Evolutionary conservation across 805 yeast species (phyloP), one percentile per base, ranked within the genome.

Genomic region (Metschnikowia bowlesiae): DNA sequence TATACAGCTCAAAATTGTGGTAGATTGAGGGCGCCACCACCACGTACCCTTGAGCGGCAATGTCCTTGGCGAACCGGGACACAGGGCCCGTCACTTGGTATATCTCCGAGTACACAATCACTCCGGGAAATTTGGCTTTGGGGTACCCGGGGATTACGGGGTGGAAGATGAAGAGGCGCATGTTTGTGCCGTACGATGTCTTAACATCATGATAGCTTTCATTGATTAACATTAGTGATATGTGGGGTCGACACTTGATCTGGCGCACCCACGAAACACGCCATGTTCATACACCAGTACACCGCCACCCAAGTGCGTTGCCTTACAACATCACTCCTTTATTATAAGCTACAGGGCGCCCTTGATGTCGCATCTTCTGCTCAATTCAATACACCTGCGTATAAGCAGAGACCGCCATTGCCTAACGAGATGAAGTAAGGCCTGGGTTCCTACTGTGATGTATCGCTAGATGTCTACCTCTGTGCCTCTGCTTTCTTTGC

Each of bases 61-160:
- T 87, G 56, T 79, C 83, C 58, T 84, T 84, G 31, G 89, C 92
- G 62, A 87, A 83, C 53, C 94, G 71, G 6, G 86, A 70, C 30
- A 87, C 95, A 3, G 95, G 94, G 0, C 95, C 95, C 7, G 89
- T 83, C 41, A 73, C 92, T 66, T 87, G 95, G 66, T 87, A 87
- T 57, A 87, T 87, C 65, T 87, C 95, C 49, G 88, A 81, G 68
- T 82, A 87, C 13, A 86, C 88, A 33, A 87, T 67, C 2, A 87
- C 94, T 37, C 87, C 95, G 1, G 95, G 94, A 62, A 86, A 87
- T 62, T 82, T 83, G 49, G 87, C 94, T 37, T 75, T 67, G n/a
- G 94, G 92, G 67, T 84, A 86, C 48, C 83, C 83, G 37, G 83
- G 79, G 46, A 87, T 76, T 56, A 74, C 78, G 11, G 95, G 95